Evolutionary conservation across 345 rosid species (phyloP).

Genomic region (Viola odorata): DNA sequence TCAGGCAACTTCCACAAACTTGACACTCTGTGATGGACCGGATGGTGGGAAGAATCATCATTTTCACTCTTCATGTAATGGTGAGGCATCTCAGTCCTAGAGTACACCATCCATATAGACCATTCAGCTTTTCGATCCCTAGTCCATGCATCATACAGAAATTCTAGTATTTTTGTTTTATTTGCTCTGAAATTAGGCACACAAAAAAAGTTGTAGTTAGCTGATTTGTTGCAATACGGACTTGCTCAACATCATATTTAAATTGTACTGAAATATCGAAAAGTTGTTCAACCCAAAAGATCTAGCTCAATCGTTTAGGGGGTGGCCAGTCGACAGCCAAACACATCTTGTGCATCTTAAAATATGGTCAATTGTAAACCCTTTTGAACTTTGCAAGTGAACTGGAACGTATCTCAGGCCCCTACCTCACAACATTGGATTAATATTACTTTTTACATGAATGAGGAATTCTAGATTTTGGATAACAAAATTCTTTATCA

Average conservation of each 20-base stretch:
- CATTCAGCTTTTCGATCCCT: constrained; percentile 87
- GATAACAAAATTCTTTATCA: too few relatives aligned
- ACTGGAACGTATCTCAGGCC: too few relatives aligned
- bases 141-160: constrained; percentile 66
- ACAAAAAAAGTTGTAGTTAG: constrained; percentile 12
- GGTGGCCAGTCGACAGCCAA: too few relatives aligned
- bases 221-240: not conserved
- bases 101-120: constrained; percentile 98
- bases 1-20: constrained; percentile 58
- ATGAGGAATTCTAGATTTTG: too few relatives aligned
- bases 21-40: constrained; percentile 53
- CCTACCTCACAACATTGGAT: too few relatives aligned
- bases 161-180: constrained; percentile 51
- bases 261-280: too few relatives aligned
- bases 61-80: constrained; percentile 69
- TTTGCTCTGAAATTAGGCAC: constrained; percentile 51
- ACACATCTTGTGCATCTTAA: too few relatives aligned
- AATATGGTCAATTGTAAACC: too few relatives aligned
- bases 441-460: too few relatives aligned
- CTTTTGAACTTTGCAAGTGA: too few relatives aligned
- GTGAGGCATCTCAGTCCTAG: constrained; percentile 94
- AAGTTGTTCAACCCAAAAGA: too few relatives aligned
- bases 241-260: not conserved
- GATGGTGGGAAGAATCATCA: constrained; percentile 55
- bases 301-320: too few relatives aligned